Evolutionary conservation across 2,329 filamentous ascomycete species (phyloP).

Genomic region (Knufia petricola): DNA sequence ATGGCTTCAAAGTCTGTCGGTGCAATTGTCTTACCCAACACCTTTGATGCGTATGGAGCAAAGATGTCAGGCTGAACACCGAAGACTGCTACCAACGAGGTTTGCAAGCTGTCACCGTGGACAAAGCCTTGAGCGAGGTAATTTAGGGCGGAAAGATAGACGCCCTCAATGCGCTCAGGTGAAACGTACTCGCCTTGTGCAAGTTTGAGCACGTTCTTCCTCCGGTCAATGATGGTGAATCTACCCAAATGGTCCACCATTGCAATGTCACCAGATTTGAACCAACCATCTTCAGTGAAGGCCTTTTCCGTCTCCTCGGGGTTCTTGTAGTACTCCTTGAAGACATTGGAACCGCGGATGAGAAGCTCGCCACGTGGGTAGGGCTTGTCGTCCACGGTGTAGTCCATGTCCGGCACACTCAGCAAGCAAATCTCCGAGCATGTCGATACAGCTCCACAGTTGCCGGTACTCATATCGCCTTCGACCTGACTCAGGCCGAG

Average conservation of each 20-base stretch:
- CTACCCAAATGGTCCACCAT: constrained; percentile 75
- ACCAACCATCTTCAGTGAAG: constrained; percentile 85
- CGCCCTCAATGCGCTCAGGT: constrained; percentile 92
- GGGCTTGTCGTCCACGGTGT: constrained; percentile 77
- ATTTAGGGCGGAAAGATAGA: constrained; percentile 72
- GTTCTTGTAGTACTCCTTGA: constrained; percentile 84
- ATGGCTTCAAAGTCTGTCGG: constrained; percentile 58
- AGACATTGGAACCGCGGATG: constrained; percentile 68
- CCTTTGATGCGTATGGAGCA: constrained; percentile 66
- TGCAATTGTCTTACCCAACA: constrained; percentile 58
- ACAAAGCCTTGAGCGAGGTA: constrained; percentile 76
- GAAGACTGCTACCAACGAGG: constrained; percentile 74
- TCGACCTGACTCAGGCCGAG: constrained; percentile 59
- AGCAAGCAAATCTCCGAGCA: constrained; percentile 66
- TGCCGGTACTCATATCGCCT: constrained; percentile 65
- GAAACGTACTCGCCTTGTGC: constrained; percentile 97
- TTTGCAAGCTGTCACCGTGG: constrained; percentile 78
- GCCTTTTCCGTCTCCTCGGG: constrained; percentile 74
- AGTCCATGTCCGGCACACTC: constrained; percentile 91
- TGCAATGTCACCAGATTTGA: constrained; percentile 89
- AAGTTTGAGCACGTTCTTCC: constrained; percentile 99
- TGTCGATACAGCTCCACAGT: constrained; percentile 65
- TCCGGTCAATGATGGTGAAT: constrained; percentile 86
- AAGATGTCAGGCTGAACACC: constrained; percentile 80
- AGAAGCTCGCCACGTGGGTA: constrained; percentile 83